phyloP scores from a whole-genome alignment of 495 filamentous ascomycete genomes.

The Hypoxylon fuscum region DNA sequence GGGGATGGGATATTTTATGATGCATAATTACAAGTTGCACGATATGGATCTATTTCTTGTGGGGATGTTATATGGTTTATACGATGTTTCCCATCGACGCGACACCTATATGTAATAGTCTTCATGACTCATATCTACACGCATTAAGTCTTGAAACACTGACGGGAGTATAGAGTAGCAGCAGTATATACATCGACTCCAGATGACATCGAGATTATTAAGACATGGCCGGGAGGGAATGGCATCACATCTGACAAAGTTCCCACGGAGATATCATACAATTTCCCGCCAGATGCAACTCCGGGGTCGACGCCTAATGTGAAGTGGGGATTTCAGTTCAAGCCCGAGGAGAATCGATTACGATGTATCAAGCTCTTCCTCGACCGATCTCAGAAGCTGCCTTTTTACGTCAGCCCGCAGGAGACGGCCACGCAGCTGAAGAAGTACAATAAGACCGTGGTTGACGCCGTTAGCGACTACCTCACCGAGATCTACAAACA shows the following conservation, averaged over 20 bases:
- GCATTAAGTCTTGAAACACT: background rate
- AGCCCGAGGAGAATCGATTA: slow-evolving; percentile 74
- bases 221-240: slow-evolving; percentile 81
- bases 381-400: slow-evolving; percentile 78
- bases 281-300: slow-evolving; percentile 47
- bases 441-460: slow-evolving; percentile 66
- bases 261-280: slow-evolving; percentile 69
- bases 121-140: background rate
- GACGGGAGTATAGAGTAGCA: slow-evolving; percentile 63
- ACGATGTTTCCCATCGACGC: background rate
- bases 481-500: slow-evolving; percentile 74
- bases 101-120: background rate
- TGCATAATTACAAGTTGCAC: background rate
- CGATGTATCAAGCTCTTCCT: slow-evolving; percentile 84
- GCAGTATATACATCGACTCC: slow-evolving; percentile 79
- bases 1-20: background rate
- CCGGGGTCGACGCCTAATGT: slow-evolving; percentile 52
- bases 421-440: slow-evolving; percentile 78
- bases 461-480: slow-evolving; percentile 72
- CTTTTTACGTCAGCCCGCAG: slow-evolving; percentile 77
- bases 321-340: slow-evolving; percentile 82
- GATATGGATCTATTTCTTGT: background rate
- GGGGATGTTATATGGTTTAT: background rate
- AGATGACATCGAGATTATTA: slow-evolving; percentile 82
- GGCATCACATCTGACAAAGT: slow-evolving; percentile 76